Evolutionary conservation across 345 rosid species (phyloP).

Genomic region (Nephelium lappaceum): DNA sequence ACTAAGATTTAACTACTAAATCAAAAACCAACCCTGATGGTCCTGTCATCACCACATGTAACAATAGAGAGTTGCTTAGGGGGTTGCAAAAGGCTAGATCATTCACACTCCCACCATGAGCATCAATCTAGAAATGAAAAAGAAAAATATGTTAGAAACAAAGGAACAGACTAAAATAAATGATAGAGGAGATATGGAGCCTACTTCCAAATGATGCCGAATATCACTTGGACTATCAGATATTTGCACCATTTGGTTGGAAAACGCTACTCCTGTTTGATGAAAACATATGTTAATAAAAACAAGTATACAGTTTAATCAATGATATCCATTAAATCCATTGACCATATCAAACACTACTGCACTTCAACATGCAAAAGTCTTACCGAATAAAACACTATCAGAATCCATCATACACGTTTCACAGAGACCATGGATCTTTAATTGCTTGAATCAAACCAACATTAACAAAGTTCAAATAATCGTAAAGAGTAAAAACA

Average conservation of each 20-base stretch:
- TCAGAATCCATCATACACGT: slow-evolving; percentile 42
- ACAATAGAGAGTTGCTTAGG: slow-evolving; percentile 49
- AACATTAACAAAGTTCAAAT: slow-evolving; percentile 12
- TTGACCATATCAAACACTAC: not conserved
- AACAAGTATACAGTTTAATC: not conserved
- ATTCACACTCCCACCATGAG: slow-evolving; percentile 76
- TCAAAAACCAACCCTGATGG: slow-evolving; percentile 56
- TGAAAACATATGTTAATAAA: not conserved
- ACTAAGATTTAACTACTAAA: not conserved
- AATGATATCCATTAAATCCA: not conserved
- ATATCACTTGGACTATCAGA: slow-evolving; percentile 33
- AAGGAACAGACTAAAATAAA: not conserved
- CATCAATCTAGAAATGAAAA: slow-evolving; percentile 59
- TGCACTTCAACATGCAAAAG: not conserved
- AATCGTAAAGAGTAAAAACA: not conserved
- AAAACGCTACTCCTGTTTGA: slow-evolving; percentile 49
- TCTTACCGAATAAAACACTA: slow-evolving; percentile 47
- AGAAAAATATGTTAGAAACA: slow-evolving; percentile 4
- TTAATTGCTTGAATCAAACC: slow-evolving; percentile 35
- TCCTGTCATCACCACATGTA: slow-evolving; percentile 88
- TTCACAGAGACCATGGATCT: slow-evolving; percentile 46
- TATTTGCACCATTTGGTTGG: slow-evolving; percentile 47
- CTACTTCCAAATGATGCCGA: slow-evolving; percentile 44
- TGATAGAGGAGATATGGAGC: not conserved
- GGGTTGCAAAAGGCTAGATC: slow-evolving; percentile 72